Conservation (phyloP, 2,329 filamentous ascomycete species). For the Metarhizium anisopliae region DNA sequence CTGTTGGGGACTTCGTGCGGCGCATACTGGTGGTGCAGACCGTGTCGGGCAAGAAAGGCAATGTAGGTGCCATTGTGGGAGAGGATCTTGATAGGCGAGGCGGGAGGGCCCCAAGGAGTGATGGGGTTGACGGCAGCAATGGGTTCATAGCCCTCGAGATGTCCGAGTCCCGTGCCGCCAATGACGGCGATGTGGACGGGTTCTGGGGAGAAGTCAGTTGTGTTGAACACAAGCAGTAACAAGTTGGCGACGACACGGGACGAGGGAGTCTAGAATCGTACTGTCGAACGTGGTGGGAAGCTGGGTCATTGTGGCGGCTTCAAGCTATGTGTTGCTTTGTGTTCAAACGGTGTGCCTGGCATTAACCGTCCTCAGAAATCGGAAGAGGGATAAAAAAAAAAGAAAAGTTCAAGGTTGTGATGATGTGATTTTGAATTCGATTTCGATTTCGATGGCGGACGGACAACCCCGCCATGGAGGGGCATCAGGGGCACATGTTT, state of each 20-base stretch:
- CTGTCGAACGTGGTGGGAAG: slow-evolving; percentile 52
- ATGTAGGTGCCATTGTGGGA: slow-evolving; percentile 75
- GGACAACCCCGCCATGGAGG: slow-evolving; percentile 4
- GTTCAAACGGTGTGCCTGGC: background rate
- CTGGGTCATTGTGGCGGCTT: slow-evolving; percentile 32
- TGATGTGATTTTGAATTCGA: background rate
- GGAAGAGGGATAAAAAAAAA: background rate
- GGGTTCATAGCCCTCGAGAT: slow-evolving; percentile 78
- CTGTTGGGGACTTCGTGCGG: slow-evolving; percentile 92
- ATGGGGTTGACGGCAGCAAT: slow-evolving; percentile 66
- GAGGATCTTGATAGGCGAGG: slow-evolving; percentile 72
- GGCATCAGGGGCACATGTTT: slow-evolving; percentile 1
- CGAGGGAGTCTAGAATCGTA: slow-evolving; percentile 23
- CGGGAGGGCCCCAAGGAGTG: slow-evolving; percentile 84
- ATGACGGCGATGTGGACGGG: slow-evolving; percentile 81
- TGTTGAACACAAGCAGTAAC: background rate
- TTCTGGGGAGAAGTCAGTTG: slow-evolving; percentile 28
- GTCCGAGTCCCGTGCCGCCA: slow-evolving; percentile 84
- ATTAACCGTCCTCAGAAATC: background rate
- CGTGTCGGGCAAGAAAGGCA: slow-evolving; percentile 92
- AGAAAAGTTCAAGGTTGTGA: background rate
- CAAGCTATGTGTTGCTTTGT: background rate
- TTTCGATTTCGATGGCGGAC: background rate
- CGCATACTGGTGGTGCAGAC: slow-evolving; percentile 76
- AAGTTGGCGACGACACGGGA: slow-evolving; percentile 2